Conservation (phyloP, 73 alveolate genomes). For the Effrenium voratum region DNA sequence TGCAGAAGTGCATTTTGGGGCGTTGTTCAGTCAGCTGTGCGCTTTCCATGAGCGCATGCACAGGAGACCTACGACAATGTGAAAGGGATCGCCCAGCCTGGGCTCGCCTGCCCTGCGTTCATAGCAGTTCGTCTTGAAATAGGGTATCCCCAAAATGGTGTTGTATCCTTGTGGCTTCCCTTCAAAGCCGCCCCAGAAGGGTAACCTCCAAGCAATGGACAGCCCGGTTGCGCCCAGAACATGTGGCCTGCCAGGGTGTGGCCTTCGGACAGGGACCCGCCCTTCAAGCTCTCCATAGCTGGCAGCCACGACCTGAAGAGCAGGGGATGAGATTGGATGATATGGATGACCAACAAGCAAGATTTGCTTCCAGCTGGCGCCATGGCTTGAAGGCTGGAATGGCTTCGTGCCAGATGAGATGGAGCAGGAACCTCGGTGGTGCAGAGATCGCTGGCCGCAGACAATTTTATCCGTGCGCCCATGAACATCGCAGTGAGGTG, state of each 20-base stretch:
- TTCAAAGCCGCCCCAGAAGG: too few species aligned
- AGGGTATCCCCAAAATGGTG: neutral
- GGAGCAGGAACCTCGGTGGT: conserved; percentile 36
- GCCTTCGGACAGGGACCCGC: conserved; percentile 92
- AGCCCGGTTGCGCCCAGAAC: too few species aligned
- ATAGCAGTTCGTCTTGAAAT: too few species aligned
- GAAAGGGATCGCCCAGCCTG: conserved; percentile 86
- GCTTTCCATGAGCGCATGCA: neutral
- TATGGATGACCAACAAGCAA: neutral
- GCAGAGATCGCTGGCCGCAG: too few species aligned
- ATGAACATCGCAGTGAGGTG: too few species aligned
- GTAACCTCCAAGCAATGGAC: too few species aligned
- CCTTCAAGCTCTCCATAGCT: conserved; percentile 75
- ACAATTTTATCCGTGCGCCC: too few species aligned
- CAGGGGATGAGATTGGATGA: neutral
- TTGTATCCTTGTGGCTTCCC: neutral
- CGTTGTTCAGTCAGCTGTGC: neutral
- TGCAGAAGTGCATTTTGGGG: neutral
- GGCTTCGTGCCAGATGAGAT: conserved; percentile 69
- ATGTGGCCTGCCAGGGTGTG: conserved; percentile 90
- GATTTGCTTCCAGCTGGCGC: too few species aligned
- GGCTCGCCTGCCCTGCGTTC: neutral
- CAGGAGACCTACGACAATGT: conserved; percentile 88
- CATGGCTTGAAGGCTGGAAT: conserved; percentile 66
- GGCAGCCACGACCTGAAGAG: conserved; percentile 56